Evolutionary conservation across 1,284 basidiomycete genomes (phyloP).

Genomic region (Puccinia horiana): DNA sequence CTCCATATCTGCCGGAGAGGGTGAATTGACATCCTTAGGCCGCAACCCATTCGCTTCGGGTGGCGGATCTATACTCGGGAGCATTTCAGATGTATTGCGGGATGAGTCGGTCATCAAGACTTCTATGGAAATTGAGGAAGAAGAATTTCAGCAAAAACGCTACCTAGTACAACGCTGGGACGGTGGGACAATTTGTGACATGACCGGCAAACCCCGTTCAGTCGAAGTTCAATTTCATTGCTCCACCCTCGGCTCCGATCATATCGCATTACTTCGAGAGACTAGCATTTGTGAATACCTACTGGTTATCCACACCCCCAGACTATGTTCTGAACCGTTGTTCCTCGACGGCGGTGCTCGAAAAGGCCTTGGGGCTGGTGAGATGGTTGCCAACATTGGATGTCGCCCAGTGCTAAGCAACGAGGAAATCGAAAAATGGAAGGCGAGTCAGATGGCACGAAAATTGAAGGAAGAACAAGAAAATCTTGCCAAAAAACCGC

Average conservation of each 20-base stretch:
- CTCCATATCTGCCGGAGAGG: slow-evolving; percentile 15
- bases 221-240: slow-evolving; percentile 97
- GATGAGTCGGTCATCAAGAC: slow-evolving; percentile 27
- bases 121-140: slow-evolving; percentile 35
- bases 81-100: slow-evolving; percentile 23
- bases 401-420: slow-evolving; percentile 59
- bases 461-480: slow-evolving; percentile 20
- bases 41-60: slow-evolving; percentile 36
- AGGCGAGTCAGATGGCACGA: slow-evolving; percentile 14
- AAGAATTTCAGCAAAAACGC: slow-evolving; percentile 63
- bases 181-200: slow-evolving; percentile 86
- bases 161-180: slow-evolving; percentile 86
- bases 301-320: slow-evolving; percentile 85
- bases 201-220: slow-evolving; percentile 77
- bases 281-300: slow-evolving; percentile 82
- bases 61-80: slow-evolving; percentile 17
- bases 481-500: not conserved
- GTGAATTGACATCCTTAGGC: slow-evolving; percentile 35
- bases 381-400: slow-evolving; percentile 56
- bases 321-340: slow-evolving; percentile 83
- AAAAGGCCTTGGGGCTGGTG: slow-evolving; percentile 64
- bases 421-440: slow-evolving; percentile 43
- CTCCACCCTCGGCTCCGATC: slow-evolving; percentile 77
- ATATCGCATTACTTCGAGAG: slow-evolving; percentile 85
- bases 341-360: slow-evolving; percentile 62